Conservation (phyloP, 306 rosid genomes). For the Hippophae rhamnoides region DNA sequence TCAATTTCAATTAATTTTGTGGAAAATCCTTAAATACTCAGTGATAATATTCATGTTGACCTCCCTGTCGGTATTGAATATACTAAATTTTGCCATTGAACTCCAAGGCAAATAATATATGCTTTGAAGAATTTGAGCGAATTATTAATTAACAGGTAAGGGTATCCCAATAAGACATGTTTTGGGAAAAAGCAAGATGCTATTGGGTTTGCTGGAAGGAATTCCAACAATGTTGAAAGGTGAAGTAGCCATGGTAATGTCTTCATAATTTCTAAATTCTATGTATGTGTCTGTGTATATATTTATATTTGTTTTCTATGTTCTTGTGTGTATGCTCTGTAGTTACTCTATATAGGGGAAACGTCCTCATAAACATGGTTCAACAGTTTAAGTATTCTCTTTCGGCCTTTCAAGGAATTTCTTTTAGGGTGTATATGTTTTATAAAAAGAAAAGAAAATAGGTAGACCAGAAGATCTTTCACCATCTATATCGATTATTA, state of each 20-base stretch:
- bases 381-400: not conserved
- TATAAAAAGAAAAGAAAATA: not conserved
- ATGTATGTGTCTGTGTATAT: too few relatives aligned
- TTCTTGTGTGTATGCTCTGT: too few relatives aligned
- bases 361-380: too few relatives aligned
- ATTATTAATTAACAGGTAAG: conserved; percentile 47
- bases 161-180: conserved; percentile 61
- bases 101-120: conserved; percentile 10
- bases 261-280: not conserved
- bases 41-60: too few relatives aligned
- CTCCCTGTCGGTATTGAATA: not conserved
- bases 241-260: conserved; percentile 86
- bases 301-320: too few relatives aligned
- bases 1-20: too few relatives aligned
- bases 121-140: conserved; percentile 17
- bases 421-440: not conserved
- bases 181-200: conserved; percentile 86
- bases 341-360: too few relatives aligned
- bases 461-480: not conserved
- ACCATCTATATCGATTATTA: not conserved
- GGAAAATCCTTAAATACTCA: too few relatives aligned
- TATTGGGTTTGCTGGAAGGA: conserved; percentile 87
- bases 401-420: not conserved
- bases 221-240: conserved; percentile 92
- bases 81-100: not conserved